Conservation (phyloP, 768 basidiomycete genomes). For the Amanita thiersii region DNA sequence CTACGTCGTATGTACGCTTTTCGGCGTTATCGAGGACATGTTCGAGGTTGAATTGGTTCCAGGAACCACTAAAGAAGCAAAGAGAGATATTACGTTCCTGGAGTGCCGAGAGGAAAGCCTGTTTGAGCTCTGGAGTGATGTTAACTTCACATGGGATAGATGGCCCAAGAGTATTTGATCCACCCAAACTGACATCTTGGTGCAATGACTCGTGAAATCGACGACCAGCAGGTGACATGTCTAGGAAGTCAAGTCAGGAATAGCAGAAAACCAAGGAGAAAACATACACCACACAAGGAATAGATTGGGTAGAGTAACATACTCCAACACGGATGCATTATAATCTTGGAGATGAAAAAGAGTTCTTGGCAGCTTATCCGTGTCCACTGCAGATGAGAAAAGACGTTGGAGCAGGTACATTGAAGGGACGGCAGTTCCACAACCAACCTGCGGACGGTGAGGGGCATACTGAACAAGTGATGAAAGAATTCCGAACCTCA, state of each 20-base stretch:
- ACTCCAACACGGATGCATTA: conserved; percentile 71
- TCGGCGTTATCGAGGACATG: conserved; percentile 8
- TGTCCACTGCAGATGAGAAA: conserved; percentile 26
- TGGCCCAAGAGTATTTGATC: conserved; percentile 19
- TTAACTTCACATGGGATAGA: conserved; percentile 47
- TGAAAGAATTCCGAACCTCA: conserved; percentile 47
- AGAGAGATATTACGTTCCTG: conserved; percentile 45
- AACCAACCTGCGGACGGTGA: conserved; percentile 61
- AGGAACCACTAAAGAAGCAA: conserved; percentile 77
- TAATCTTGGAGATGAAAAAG: conserved; percentile 86
- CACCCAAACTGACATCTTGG: conserved; percentile 22
- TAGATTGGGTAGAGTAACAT: conserved; percentile 75
- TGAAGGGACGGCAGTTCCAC: conserved; percentile 86
- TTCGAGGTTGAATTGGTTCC: conserved; percentile 46
- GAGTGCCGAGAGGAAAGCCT: conserved; percentile 59
- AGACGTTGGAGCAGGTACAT: conserved; percentile 61
- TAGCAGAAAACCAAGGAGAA: neutral
- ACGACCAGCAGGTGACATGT: conserved; percentile 51
- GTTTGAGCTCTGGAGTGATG: conserved; percentile 56
- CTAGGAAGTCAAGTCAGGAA: conserved; percentile 23
- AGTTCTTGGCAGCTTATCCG: conserved; percentile 22
- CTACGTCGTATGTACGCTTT: conserved; percentile 49
- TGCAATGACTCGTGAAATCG: conserved; percentile 28
- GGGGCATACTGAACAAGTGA: neutral
- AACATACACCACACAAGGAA: conserved; percentile 76